Evolutionary conservation across 495 filamentous ascomycete species (phyloP).

Genomic region (Chaetomidium leptoderma): DNA sequence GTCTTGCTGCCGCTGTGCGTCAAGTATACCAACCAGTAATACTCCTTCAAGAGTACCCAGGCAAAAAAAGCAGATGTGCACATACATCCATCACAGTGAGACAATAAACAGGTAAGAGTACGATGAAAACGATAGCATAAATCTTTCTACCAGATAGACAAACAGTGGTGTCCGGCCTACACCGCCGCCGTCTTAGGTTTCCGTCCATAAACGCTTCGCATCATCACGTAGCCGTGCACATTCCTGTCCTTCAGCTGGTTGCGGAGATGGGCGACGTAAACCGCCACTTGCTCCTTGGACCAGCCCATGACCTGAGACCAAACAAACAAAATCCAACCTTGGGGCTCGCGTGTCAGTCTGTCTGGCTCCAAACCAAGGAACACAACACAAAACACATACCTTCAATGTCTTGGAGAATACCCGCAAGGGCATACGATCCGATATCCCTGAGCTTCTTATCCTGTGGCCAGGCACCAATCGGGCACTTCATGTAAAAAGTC

Average conservation of each 20-base stretch:
- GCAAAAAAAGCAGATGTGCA: too few relatives aligned
- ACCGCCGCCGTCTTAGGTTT: too few relatives aligned
- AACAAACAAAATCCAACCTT: constrained; percentile 33
- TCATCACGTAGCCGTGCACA: constrained; percentile 15
- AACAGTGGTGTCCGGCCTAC: too few relatives aligned
- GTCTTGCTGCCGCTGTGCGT: not conserved
- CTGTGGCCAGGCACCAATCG: constrained; percentile 43
- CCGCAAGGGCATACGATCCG: constrained; percentile 28
- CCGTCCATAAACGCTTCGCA: constrained; percentile 30
- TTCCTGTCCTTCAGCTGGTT: constrained; percentile 19
- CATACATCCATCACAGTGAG: too few relatives aligned
- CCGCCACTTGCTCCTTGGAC: constrained; percentile 14
- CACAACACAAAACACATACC: not conserved
- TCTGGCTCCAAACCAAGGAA: too few relatives aligned
- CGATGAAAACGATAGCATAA: too few relatives aligned
- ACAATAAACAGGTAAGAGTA: too few relatives aligned
- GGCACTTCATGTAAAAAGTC: constrained; percentile 21
- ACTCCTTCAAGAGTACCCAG: too few relatives aligned
- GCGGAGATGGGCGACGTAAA: constrained; percentile 20
- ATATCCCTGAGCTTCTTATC: constrained; percentile 48
- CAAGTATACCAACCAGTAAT: too few relatives aligned
- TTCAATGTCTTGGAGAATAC: constrained; percentile 28
- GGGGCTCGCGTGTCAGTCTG: not conserved
- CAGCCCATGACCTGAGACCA: constrained; percentile 33
- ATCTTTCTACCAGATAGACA: too few relatives aligned